Conservation (phyloP, 495 filamentous ascomycete genomes). For the Copromyces sp. region DNA sequence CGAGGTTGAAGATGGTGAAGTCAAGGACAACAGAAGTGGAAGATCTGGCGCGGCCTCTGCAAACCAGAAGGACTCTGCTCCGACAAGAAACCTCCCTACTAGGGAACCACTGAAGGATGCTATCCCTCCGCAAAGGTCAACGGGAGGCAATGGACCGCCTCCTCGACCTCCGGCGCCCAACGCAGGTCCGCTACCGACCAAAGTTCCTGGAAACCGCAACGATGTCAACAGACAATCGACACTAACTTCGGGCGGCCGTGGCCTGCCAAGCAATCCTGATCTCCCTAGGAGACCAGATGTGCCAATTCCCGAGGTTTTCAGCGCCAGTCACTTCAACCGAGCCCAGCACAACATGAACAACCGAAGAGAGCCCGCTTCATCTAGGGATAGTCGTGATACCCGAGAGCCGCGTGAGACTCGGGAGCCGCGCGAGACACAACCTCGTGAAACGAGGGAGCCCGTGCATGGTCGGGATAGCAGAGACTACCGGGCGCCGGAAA, state of each 20-base stretch:
- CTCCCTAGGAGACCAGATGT: slow-evolving; percentile 37
- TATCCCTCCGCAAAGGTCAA: slow-evolving; percentile 5
- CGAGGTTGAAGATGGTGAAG: slow-evolving; percentile 74
- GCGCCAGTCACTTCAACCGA: slow-evolving; percentile 28
- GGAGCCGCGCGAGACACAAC: slow-evolving; percentile 25
- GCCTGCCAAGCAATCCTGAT: slow-evolving; percentile 28
- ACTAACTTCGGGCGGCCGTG: slow-evolving; percentile 22
- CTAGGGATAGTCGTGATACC: slow-evolving; percentile 19
- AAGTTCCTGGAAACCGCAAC: slow-evolving; percentile 4
- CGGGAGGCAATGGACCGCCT: not conserved
- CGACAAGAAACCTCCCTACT: slow-evolving; percentile 5
- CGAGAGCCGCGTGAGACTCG: slow-evolving; percentile 31
- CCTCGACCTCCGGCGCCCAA: slow-evolving; percentile 6
- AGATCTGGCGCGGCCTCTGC: slow-evolving; percentile 21
- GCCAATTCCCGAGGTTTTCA: slow-evolving; percentile 27
- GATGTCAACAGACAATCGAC: slow-evolving; percentile 28
- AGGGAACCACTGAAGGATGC: slow-evolving; percentile 9
- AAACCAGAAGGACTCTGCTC: slow-evolving; percentile 3
- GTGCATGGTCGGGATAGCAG: slow-evolving; percentile 23
- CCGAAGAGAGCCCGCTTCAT: slow-evolving; percentile 12
- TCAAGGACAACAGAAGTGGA: slow-evolving; percentile 50
- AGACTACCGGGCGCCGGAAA: slow-evolving; percentile 22
- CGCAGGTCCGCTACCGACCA: slow-evolving; percentile 7
- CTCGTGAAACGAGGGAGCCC: slow-evolving; percentile 28
- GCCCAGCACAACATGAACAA: slow-evolving; percentile 23